phyloP scores from a whole-genome alignment of 2,329 filamentous ascomycete species.

The Phialophora expanda region DNA sequence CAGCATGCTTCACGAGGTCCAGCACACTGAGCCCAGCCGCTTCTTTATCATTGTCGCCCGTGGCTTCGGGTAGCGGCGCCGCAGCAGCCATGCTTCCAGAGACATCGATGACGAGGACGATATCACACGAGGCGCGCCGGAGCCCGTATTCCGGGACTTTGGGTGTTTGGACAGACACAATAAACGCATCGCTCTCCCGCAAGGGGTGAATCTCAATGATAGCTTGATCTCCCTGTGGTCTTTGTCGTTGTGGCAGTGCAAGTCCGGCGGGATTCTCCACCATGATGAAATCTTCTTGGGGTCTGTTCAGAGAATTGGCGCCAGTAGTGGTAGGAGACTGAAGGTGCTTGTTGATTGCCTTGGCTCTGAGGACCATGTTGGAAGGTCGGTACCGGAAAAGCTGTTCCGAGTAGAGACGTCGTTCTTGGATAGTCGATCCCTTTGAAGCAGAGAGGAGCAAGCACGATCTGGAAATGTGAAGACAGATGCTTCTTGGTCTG shows the following conservation, averaged over 20 bases:
- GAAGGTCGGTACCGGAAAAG: background rate
- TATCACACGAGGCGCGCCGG: constrained; percentile 58
- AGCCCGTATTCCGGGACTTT: constrained; percentile 33
- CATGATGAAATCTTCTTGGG: constrained; percentile 25
- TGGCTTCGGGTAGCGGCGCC: constrained; percentile 54
- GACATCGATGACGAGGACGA: constrained; percentile 67
- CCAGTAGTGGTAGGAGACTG: background rate
- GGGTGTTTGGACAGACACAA: constrained; percentile 39
- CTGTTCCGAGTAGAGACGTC: background rate
- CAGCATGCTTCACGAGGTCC: constrained; percentile 66
- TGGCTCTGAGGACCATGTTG: background rate
- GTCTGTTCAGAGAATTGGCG: background rate
- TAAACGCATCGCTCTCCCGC: constrained; percentile 30
- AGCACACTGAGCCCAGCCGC: constrained; percentile 60
- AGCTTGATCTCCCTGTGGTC: constrained; percentile 15
- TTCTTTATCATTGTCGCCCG: constrained; percentile 46
- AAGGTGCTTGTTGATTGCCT: background rate
- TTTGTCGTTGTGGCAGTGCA: constrained; percentile 13
- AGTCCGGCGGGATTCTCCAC: constrained; percentile 18
- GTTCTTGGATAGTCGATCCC: background rate
- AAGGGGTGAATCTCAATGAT: constrained; percentile 33
- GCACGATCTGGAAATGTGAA: too few species aligned
- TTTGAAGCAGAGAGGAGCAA: background rate
- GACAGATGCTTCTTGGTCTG: background rate
- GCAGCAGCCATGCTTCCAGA: constrained; percentile 61